Base-by-base conservation (phyloP, 2,329 filamentous ascomycete species). In the Trichoderma atroviride region DNA sequence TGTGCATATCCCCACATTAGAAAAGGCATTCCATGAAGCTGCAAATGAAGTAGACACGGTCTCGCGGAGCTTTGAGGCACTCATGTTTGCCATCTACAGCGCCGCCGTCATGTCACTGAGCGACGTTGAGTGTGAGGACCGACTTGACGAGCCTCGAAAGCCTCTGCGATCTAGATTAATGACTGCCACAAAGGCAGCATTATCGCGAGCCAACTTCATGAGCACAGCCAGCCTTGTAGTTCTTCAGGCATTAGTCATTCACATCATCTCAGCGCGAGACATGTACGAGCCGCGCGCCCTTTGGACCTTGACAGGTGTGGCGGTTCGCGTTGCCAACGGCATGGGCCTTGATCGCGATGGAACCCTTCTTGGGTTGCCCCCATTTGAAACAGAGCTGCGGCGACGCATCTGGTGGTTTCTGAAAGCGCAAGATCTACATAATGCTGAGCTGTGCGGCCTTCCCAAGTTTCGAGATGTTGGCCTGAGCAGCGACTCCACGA, bases 1-100 rank as follows among this genome's bases (percentile, higher is more conserved):
- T 60, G 37, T 60, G 24, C 58, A 60, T 60, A 60, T 60, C 24
- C 58, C 58, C 10, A 60, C 58, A 10, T 60, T 31, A 47, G 37
- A 60, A 60, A 60, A 60, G 37, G 37, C 24, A 31, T 60, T 60
- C 22, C 37, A 47, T 47, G 22, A 60, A 29, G 58, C 58, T 47
- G 37, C 58, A 47, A 60, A 47, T 31, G 0, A 60, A 31, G 24
- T 60, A 60, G 58, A 60, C 24, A 47, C 24, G 58, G 37, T 60
- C 37, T 60, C 58, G 24, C 58, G 37, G 37, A 31, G 58, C 58
- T 60, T 60, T 60, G 58, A 60, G 58, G 58, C 58, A 60, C 58
- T 60, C 58, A 60, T 60, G 58, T 60, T 60, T 60, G 58, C 58
- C 58, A 60, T 60, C 58, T 60, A 47, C 58, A 47, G 58, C 58